Base-by-base conservation (phyloP, 2,329 filamentous ascomycete genomes). In the Pseudogymnoascus sp. region DNA sequence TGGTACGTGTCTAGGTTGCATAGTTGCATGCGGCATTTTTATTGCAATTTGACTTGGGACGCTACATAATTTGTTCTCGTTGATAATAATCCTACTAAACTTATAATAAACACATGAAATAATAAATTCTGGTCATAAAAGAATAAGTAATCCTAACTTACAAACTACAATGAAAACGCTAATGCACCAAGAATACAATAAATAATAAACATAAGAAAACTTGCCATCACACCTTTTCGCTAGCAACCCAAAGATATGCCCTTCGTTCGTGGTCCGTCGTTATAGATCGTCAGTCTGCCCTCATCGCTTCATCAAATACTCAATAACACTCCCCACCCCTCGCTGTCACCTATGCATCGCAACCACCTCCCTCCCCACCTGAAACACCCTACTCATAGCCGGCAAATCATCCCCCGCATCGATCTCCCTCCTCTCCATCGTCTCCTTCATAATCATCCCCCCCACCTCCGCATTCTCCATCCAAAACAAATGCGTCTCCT, bases 391-490 rank as follows among this genome's bases (percentile, higher is more conserved):
- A 11, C 80, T 78, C 79, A 81, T 82, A 7, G 79, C 76, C 5
- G 80, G 80, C 61, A 82, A 69, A 62, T 71, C 66, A n/a, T 74
- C 68, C 6, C 71, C 71, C 19, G 67, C 67, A 13, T 78, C 77
- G 36, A 77, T 75, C 68, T 80, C 78, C 43, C 79, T 73, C 62
- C 79, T 73, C 34, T 74, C 72, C 3, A 77, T 75, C 68, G 79
- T 81, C 73, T 82, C 80, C 64, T 75, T 74, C 57, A 82, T 74
- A 62, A 82, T 76, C n/a, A 78, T 69, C n/a, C 77, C 73, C 31
- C 77, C 76, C 19, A 82, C 72, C 65, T 80, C 79, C 1, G 80
- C 79, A 65, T 81, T 77, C 1, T 73, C 74, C 1, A 77, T 67
- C 64, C 81, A 71, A 65, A 81, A 82, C 13, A 72, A 71, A 31